These are phyloP conservation scores for Russula compacta DNA, from an alignment of 768 basidiomycete species.

Conservation along the genomic window DNA sequence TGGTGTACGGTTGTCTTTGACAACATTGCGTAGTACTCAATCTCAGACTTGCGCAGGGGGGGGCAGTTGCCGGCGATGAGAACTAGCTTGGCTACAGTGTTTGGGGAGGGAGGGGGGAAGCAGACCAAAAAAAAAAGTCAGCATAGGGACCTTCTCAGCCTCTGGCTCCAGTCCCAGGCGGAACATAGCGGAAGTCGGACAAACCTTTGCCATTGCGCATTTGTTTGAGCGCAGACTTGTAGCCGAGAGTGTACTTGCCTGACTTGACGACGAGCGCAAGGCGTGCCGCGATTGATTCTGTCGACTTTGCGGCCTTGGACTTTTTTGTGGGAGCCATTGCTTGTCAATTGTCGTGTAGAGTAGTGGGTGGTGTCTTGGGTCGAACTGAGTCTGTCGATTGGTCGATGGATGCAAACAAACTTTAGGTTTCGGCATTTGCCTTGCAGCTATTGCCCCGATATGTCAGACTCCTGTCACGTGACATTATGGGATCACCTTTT, in stretches of 20 bases:
- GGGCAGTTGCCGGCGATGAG: constrained; percentile 99
- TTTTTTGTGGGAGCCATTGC: constrained; percentile 93
- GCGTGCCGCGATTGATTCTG: constrained; percentile 87
- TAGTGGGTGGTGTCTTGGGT: constrained; percentile 6
- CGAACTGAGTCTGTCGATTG: too few relatives aligned
- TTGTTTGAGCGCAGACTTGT: constrained; percentile 97
- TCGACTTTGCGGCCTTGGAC: constrained; percentile 87
- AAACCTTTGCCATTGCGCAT: constrained; percentile 97
- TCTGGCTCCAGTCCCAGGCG: constrained; percentile 90
- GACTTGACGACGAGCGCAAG: constrained; percentile 98
- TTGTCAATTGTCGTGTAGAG: constrained; percentile 14
- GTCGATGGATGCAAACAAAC: neutral
- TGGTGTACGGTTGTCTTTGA: constrained; percentile 99
- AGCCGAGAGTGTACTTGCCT: constrained; percentile 93
- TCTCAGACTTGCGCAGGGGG: constrained; percentile 96
- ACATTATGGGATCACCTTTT: neutral
- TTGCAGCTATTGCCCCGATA: neutral
- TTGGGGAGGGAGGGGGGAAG: too few relatives aligned
- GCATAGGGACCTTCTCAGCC: constrained; percentile 98
- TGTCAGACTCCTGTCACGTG: neutral
- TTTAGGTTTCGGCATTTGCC: constrained; percentile 16
- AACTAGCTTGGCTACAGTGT: constrained; percentile 84
- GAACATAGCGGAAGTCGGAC: constrained; percentile 36
- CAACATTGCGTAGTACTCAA: constrained; percentile 99
- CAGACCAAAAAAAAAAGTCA: constrained; percentile 35